Evolutionary conservation across 768 basidiomycete species (phyloP).

Genomic region (Mycena galericulata): DNA sequence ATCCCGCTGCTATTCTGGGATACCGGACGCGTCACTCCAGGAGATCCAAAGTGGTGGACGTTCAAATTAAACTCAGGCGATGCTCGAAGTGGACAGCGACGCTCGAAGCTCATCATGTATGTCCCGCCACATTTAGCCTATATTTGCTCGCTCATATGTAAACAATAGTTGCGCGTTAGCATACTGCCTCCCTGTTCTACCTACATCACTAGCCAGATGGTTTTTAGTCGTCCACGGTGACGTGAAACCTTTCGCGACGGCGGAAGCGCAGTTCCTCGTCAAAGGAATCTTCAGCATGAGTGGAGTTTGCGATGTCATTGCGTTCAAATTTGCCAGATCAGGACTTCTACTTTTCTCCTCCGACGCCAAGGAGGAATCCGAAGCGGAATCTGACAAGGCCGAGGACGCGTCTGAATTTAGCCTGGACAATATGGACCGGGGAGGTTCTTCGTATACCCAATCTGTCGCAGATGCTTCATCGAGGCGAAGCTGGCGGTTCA

Average conservation of each 20-base stretch:
- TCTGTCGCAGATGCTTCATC: too few species aligned
- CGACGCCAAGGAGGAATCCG: not conserved
- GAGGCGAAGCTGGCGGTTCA: not conserved
- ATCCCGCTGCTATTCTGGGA: constrained; percentile 23
- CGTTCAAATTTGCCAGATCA: constrained; percentile 8
- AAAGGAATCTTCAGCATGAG: constrained; percentile 29
- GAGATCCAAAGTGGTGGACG: constrained; percentile 23
- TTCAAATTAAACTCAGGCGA: constrained; percentile 2
- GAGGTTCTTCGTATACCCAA: too few species aligned
- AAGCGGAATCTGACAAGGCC: not conserved
- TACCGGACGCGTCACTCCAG: constrained; percentile 3
- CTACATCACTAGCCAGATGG: constrained; percentile 21
- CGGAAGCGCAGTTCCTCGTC: constrained; percentile 19
- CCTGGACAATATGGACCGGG: not conserved
- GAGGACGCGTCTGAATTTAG: not conserved
- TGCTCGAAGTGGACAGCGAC: not conserved
- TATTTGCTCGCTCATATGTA: not conserved
- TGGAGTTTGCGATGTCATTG: constrained; percentile 15
- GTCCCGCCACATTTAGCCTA: not conserved
- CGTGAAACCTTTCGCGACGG: constrained; percentile 21
- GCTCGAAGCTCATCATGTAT: constrained; percentile 7
- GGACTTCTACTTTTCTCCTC: constrained; percentile 14
- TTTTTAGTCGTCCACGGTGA: constrained; percentile 18
- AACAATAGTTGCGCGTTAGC: constrained; percentile 20
- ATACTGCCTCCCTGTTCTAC: constrained; percentile 23